Evolutionary conservation across 345 rosid genomes (phyloP).

Genomic region (Salix koriyanagi): DNA sequence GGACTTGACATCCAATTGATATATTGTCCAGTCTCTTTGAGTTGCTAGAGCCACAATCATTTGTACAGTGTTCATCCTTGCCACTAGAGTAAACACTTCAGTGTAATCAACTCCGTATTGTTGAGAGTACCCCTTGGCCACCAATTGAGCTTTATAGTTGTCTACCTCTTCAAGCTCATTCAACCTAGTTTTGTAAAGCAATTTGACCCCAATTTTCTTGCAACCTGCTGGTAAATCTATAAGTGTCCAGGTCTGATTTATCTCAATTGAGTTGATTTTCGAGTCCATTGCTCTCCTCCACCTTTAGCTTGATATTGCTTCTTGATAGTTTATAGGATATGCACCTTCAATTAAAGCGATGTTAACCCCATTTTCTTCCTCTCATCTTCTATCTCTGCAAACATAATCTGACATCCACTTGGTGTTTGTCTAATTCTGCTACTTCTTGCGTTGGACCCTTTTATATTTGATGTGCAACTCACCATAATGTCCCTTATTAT

Average conservation of each 20-base stretch:
- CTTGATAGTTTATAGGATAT: background rate
- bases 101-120: no score
- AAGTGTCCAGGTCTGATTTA: background rate
- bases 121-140: no score
- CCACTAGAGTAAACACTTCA: background rate
- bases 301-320: background rate
- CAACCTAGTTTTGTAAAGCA: background rate
- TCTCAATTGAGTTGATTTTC: background rate
- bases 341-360: no score
- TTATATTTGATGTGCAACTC: no score
- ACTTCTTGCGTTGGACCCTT: no score
- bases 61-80: background rate
- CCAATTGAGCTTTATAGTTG: no score
- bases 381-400: no score
- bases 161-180: no score
- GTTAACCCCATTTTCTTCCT: background rate
- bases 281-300: background rate
- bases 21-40: background rate
- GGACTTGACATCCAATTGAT: background rate
- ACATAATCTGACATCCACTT: no score
- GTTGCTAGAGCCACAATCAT: background rate
- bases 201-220: no score
- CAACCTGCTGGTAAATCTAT: background rate
- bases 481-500: no score
- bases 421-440: no score